phyloP scores from a whole-genome alignment of 257 asterid genomes.

The Misopates orontium region DNA sequence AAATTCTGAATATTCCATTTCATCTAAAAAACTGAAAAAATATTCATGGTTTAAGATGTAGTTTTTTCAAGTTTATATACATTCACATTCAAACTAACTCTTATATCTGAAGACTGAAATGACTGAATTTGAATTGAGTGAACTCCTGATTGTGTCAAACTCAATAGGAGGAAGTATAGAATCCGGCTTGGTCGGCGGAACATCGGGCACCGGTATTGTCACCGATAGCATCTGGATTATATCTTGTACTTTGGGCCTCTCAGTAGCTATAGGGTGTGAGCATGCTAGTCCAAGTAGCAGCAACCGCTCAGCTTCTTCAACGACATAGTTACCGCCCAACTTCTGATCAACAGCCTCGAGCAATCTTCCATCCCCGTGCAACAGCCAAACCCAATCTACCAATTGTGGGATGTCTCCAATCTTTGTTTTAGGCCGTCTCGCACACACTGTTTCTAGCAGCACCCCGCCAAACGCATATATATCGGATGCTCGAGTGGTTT shows the following conservation, averaged over 20 bases:
- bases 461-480: slow-evolving; percentile 84
- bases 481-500: slow-evolving; percentile 77
- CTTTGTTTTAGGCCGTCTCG: slow-evolving; percentile 66
- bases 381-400: slow-evolving; percentile 86
- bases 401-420: slow-evolving; percentile 45
- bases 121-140: no score
- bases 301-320: slow-evolving; percentile 66
- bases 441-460: slow-evolving; percentile 67
- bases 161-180: no score
- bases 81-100: no score
- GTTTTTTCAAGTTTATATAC: no score
- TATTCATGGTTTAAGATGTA: no score
- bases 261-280: slow-evolving; percentile 63
- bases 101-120: no score
- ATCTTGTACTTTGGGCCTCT: slow-evolving; percentile 62
- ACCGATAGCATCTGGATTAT: slow-evolving; percentile 67
- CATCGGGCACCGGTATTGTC: slow-evolving; percentile 50
- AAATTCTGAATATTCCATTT: no score
- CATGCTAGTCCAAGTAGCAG: slow-evolving; percentile 75
- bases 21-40: no score
- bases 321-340: slow-evolving; percentile 46
- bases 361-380: slow-evolving; percentile 64
- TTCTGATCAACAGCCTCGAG: slow-evolving; percentile 70
- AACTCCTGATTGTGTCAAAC: no score
- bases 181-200: slow-evolving; percentile 82